Evolutionary conservation across 2,329 filamentous ascomycete species (phyloP).

Genomic region (Diaporthe helianthi): DNA sequence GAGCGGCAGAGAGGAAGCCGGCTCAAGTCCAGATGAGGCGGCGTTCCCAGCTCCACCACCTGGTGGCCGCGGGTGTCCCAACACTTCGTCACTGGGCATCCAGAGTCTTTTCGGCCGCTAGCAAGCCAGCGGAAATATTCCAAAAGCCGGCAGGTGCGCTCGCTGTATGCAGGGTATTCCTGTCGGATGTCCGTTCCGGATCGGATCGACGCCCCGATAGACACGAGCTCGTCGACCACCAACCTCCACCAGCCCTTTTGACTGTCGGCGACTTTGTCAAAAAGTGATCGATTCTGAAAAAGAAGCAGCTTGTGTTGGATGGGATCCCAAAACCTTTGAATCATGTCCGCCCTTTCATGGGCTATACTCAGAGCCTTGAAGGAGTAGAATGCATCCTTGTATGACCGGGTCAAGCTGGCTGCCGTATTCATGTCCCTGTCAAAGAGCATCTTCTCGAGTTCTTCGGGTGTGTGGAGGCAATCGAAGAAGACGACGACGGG

Average conservation of each 20-base stretch:
- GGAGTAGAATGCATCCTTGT: too few species aligned
- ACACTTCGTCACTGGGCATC: not conserved
- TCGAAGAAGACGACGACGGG: not conserved
- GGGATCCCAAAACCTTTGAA: too few species aligned
- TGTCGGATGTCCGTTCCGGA: not conserved
- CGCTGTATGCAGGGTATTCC: rapidly evolving
- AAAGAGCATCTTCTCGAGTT: not conserved
- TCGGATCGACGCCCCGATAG: not conserved
- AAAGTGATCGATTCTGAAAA: not conserved
- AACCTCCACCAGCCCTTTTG: too few species aligned
- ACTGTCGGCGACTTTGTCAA: too few species aligned
- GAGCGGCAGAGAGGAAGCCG: not conserved
- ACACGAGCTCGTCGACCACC: not conserved
- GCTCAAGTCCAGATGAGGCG: not conserved
- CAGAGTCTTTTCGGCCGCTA: not conserved
- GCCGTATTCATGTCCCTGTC: not conserved
- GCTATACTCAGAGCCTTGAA: too few species aligned
- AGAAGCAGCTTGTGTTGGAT: not conserved
- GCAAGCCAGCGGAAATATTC: not conserved
- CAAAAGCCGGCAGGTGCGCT: not conserved
- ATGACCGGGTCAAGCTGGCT: too few species aligned
- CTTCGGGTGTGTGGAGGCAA: not conserved
- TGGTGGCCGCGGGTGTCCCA: not conserved
- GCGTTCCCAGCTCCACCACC: too few species aligned
- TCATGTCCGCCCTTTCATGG: too few species aligned